A percentile compares a stretch with the other conserved stretches of the same genome.
phyloP scores from a whole-genome alignment of 441 rosid species.

The Isatis lusitanica region DNA sequence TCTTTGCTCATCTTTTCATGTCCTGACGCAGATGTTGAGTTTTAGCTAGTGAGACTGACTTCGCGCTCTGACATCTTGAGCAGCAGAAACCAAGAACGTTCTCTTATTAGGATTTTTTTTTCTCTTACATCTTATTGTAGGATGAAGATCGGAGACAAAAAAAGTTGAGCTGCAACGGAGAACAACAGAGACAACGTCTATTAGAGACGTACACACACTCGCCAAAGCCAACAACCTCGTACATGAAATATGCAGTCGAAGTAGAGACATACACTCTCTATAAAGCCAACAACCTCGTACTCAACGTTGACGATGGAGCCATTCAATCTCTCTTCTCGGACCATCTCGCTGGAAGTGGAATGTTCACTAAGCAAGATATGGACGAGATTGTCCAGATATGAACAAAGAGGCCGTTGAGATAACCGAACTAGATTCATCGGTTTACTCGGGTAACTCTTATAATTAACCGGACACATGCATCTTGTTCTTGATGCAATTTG shows the following conservation, averaged over 20 bases:
- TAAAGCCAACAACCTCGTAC: slow-evolving; percentile 84
- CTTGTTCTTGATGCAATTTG: not conserved
- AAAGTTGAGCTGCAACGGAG: slow-evolving; percentile 61
- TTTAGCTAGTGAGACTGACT: not conserved
- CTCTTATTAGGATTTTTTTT: not conserved
- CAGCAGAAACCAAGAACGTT: slow-evolving; percentile 16
- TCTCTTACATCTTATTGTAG: slow-evolving; percentile 29
- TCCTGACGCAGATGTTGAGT: slow-evolving; percentile 3
- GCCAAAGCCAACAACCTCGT: slow-evolving; percentile 5
- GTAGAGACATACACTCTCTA: slow-evolving; percentile 86
- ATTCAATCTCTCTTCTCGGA: slow-evolving; percentile 92
- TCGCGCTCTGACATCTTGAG: slow-evolving; percentile 25
- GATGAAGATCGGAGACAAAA: slow-evolving; percentile 64
- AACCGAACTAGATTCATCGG: no score
- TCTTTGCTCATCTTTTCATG: slow-evolving; percentile 6
- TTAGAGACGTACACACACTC: no score
- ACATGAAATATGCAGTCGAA: slow-evolving; percentile 90
- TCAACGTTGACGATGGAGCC: slow-evolving; percentile 76
- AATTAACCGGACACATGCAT: not conserved
- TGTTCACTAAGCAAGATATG: slow-evolving; percentile 86
- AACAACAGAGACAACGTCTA: no score
- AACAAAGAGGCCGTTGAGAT: no score
- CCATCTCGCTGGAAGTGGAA: slow-evolving; percentile 87
- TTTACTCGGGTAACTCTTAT: slow-evolving; percentile 65
- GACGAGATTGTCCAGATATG: slow-evolving; percentile 81